phyloP scores from a whole-genome alignment of 306 rosid species.

The Begonia loranthoides region DNA sequence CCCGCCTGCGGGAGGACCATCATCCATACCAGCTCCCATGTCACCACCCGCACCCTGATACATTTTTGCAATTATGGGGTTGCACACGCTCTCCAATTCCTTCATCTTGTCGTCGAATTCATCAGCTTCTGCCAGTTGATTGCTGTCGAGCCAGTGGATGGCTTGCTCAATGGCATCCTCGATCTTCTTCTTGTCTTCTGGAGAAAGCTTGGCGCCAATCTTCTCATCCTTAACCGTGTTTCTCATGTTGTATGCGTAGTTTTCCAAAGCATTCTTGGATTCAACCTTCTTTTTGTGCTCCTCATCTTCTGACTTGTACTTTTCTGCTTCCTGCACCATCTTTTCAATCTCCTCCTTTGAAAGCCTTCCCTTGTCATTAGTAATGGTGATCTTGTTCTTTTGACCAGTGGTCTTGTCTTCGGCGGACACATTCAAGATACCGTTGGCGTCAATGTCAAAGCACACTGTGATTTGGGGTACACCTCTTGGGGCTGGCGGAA shows the following conservation, averaged over 20 bases:
- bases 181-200: slow-evolving; percentile 52
- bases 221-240: slow-evolving; percentile 51
- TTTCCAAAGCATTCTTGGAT: slow-evolving; percentile 54
- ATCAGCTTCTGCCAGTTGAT: slow-evolving; percentile 54
- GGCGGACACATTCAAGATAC: slow-evolving; percentile 61
- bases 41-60: slow-evolving; percentile 59
- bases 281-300: slow-evolving; percentile 58
- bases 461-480: slow-evolving; percentile 73
- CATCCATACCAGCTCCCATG: slow-evolving; percentile 30
- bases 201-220: slow-evolving; percentile 40
- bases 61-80: slow-evolving; percentile 73
- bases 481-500: slow-evolving; percentile 75
- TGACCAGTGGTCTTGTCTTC: slow-evolving; percentile 68
- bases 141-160: slow-evolving; percentile 56
- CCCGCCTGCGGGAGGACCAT: slow-evolving; percentile 32
- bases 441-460: slow-evolving; percentile 64
- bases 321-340: slow-evolving; percentile 77
- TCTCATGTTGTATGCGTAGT: slow-evolving; percentile 59
- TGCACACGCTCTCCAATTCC: slow-evolving; percentile 65
- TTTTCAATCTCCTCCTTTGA: slow-evolving; percentile 70
- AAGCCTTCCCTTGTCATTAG: slow-evolving; percentile 61
- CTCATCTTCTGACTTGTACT: slow-evolving; percentile 66
- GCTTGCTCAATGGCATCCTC: slow-evolving; percentile 52
- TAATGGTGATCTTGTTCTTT: slow-evolving; percentile 72
- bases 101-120: slow-evolving; percentile 73